These are phyloP conservation scores for Euphorbia celastroides DNA, from an alignment of 441 rosid genomes.

Conservation along the genomic window DNA sequence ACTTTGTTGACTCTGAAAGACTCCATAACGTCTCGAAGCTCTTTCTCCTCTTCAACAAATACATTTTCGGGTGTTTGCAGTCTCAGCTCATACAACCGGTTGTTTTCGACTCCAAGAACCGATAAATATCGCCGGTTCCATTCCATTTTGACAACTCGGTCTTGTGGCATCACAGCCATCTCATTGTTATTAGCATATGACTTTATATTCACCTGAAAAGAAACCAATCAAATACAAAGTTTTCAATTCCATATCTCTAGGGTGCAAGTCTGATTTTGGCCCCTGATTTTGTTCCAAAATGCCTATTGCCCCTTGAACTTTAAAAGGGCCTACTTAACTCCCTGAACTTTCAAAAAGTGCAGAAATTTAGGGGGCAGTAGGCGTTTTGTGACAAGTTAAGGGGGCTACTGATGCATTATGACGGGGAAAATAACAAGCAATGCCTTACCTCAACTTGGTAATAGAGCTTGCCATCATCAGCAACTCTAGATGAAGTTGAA, in stretches of 20 bases:
- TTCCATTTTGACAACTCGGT: conserved; percentile 71
- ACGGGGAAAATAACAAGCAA: neutral
- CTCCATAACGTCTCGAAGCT: conserved; percentile 75
- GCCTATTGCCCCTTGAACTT: no score
- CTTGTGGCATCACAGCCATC: conserved; percentile 88
- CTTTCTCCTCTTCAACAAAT: conserved; percentile 71
- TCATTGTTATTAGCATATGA: conserved; percentile 86
- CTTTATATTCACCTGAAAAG: conserved; percentile 76
- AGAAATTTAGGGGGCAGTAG: no score
- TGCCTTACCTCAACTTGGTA: conserved; percentile 84
- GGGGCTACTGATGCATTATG: no score
- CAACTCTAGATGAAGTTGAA: conserved; percentile 69
- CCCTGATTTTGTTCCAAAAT: no score
- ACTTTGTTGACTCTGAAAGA: conserved; percentile 83
- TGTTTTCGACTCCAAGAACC: conserved; percentile 90
- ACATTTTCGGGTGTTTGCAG: conserved; percentile 83
- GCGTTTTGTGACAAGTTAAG: neutral
- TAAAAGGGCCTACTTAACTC: no score
- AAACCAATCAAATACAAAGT: neutral
- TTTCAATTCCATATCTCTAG: neutral
- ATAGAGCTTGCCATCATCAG: conserved; percentile 84
- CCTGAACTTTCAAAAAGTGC: no score
- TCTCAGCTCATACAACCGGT: conserved; percentile 67
- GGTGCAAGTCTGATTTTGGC: neutral
- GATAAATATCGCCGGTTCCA: conserved; percentile 86